These are phyloP conservation scores for carrot (Daucus carota) DNA, from an alignment of 129 eudicot genomes.

Conservation along the genomic window DNA sequence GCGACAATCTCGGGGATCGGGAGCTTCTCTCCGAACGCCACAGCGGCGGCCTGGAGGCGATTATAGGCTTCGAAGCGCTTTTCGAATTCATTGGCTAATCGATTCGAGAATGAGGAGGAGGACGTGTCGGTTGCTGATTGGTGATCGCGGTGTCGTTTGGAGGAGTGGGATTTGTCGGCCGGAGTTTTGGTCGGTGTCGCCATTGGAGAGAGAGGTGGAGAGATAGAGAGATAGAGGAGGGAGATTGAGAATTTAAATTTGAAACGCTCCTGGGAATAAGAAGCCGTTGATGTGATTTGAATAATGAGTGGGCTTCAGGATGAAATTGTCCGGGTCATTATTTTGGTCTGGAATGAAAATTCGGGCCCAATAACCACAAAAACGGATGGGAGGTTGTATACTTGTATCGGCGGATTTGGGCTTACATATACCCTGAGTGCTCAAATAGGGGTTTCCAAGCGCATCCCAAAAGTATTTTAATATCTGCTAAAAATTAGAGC, in stretches of 20 bases:
- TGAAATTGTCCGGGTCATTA: too few species aligned
- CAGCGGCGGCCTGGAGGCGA: constrained; percentile 93
- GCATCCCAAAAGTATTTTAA: too few species aligned
- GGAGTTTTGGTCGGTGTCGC: constrained; percentile 52
- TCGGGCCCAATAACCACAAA: too few species aligned
- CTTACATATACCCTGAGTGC: too few species aligned
- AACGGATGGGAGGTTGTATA: too few species aligned
- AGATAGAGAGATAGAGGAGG: constrained; percentile 1
- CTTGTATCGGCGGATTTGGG: too few species aligned
- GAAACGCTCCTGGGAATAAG: neutral
- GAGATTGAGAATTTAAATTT: constrained; percentile 15
- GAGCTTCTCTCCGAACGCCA: constrained; percentile 92
- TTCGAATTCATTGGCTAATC: constrained; percentile 35
- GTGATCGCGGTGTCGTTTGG: constrained; percentile 25
- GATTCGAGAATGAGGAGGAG: constrained; percentile 14
- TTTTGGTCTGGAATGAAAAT: too few species aligned
- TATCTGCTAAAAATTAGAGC: too few species aligned
- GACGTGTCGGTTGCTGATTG: constrained; percentile 24
- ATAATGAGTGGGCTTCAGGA: neutral
- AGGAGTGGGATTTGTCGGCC: constrained; percentile 21
- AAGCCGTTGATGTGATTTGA: neutral
- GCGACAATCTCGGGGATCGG: constrained; percentile 98
- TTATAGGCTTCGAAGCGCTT: constrained; percentile 82
- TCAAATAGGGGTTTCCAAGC: too few species aligned
- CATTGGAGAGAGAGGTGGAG: constrained; percentile 25